Percentiles rank a stretch among this genome's conserved stretches.
phyloP scores from a whole-genome alignment of 2,329 filamentous ascomycete genomes.

The Stromatinia cepivora region DNA sequence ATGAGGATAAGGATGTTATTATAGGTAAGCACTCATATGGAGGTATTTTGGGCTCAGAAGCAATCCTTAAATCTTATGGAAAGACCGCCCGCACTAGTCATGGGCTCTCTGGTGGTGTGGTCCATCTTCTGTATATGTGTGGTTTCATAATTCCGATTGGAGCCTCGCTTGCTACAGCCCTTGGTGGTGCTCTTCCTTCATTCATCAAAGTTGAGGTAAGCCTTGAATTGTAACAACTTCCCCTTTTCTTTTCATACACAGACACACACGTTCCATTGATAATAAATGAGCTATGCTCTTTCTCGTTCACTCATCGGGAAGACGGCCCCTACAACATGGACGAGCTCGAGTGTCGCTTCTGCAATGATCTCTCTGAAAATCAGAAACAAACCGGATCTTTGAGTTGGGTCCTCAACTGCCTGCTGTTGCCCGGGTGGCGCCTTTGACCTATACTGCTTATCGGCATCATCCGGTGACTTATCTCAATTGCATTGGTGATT shows the following conservation, averaged over 20 bases:
- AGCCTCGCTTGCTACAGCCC: neutral
- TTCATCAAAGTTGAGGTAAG: neutral
- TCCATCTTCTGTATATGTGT: neutral
- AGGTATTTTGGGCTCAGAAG: neutral
- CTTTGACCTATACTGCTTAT: neutral
- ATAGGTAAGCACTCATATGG: neutral
- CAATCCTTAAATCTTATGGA: neutral
- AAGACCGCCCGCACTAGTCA: accelerated
- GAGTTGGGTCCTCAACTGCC: neutral
- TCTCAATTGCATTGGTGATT: neutral
- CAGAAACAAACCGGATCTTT: neutral
- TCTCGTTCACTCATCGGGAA: accelerated
- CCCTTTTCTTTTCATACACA: neutral
- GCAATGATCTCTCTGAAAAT: neutral
- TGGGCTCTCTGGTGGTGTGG: neutral
- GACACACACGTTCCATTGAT: neutral
- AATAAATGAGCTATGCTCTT: neutral
- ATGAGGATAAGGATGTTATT: neutral
- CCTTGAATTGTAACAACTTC: neutral
- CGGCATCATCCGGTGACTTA: neutral
- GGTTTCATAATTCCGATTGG: neutral
- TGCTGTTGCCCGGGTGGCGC: neutral
- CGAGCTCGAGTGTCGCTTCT: neutral
- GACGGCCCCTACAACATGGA: neutral
- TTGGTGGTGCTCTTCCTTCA: neutral